Evolutionary conservation across 257 asterid species (phyloP).

Genomic region (Hygrophila difformis): DNA sequence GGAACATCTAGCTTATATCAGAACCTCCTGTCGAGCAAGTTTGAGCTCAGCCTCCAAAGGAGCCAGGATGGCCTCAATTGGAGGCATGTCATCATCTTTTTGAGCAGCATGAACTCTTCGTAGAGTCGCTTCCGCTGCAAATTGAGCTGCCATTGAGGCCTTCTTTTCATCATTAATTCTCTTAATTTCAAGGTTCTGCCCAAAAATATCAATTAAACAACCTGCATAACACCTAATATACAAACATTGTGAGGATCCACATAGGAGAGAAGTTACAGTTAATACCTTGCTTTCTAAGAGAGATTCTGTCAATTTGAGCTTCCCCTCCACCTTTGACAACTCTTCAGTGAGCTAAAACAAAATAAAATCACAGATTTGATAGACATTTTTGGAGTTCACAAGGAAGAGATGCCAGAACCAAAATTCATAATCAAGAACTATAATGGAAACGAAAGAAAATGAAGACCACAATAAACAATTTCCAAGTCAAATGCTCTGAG

Average conservation of each 20-base stretch:
- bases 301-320: constrained; percentile 83
- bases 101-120: constrained; percentile 96
- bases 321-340: constrained; percentile 71
- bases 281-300: constrained; percentile 82
- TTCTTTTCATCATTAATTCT: constrained; percentile 91
- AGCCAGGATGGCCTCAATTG: constrained; percentile 92
- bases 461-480: not conserved
- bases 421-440: not conserved
- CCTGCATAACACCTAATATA: constrained; percentile 2
- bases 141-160: constrained; percentile 96
- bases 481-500: not conserved
- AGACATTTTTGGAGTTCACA: constrained; percentile 11
- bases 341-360: constrained; percentile 64
- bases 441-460: constrained; percentile 12
- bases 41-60: constrained; percentile 97
- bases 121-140: constrained; percentile 99
- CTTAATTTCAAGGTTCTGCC: constrained; percentile 96
- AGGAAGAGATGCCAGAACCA: not conserved
- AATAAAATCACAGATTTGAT: constrained; percentile 18
- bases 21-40: constrained; percentile 94
- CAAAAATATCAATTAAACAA: constrained; percentile 5
- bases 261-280: constrained; percentile 6
- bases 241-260: not conserved
- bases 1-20: constrained; percentile 13
- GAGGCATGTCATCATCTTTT: constrained; percentile 98